Conservation (phyloP, 1,139 yeast species). For the Nadsonia starkeyi-henricii region DNA sequence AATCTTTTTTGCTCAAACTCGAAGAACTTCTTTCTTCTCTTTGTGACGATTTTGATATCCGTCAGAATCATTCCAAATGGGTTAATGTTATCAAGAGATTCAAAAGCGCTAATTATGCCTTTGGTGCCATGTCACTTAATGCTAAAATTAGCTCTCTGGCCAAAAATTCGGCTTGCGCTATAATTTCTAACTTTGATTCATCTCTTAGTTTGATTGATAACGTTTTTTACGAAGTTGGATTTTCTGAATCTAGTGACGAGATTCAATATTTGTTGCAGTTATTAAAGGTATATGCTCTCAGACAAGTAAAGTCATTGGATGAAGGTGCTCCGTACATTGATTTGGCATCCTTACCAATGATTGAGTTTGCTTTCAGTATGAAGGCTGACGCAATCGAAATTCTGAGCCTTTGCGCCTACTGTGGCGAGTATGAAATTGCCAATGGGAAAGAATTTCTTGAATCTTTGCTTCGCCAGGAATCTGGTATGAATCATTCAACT, state of each 20-base stretch:
- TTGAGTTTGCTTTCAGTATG: constrained; percentile 29
- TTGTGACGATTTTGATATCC: constrained; percentile 1
- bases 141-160: constrained; percentile 16
- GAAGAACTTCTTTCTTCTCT: constrained; percentile 5
- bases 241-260: constrained; percentile 3
- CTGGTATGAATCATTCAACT: constrained; percentile 17
- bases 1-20: constrained; percentile 4
- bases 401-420: constrained; percentile 27
- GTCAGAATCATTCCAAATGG: constrained; percentile 11
- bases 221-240: constrained; percentile 7
- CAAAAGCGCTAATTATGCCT: constrained; percentile 16
- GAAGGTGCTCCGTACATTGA: constrained; percentile 32
- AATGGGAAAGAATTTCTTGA: constrained; percentile 24
- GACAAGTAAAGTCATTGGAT: constrained; percentile 26
- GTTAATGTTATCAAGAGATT: constrained; percentile 12
- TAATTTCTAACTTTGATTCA: constrained; percentile 8
- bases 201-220: constrained; percentile 8
- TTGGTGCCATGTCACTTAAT: constrained; percentile 20
- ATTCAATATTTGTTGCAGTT: constrained; percentile 13
- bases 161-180: constrained; percentile 13
- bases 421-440: constrained; percentile 17
- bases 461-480: constrained; percentile 22
- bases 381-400: constrained; percentile 32
- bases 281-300: constrained; percentile 20
- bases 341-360: constrained; percentile 28